Percentiles rank a stretch among this genome's conserved stretches.
phyloP scores from a whole-genome alignment of 2,329 filamentous ascomycete genomes.

The Arthrobotrys musiformis region DNA sequence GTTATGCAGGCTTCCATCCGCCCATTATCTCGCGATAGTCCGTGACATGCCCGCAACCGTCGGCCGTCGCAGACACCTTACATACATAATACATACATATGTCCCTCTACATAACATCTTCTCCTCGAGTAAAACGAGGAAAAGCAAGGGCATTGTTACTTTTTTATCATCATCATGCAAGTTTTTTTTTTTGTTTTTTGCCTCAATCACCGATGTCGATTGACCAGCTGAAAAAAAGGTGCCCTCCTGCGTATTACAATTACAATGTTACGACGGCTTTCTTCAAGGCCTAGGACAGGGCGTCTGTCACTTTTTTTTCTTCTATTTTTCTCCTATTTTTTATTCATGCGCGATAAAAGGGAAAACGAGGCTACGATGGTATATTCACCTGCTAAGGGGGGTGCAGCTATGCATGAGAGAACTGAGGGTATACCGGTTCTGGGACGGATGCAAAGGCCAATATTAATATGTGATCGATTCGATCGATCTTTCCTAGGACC shows the following conservation, averaged over 20 bases:
- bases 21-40: slow-evolving; percentile 24
- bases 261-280: slow-evolving; percentile 15
- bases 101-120: background rate
- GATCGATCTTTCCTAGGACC: slow-evolving; percentile 3
- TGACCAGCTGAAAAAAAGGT: background rate
- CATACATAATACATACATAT: background rate
- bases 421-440: background rate
- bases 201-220: slow-evolving; percentile 45
- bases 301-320: slow-evolving; percentile 30
- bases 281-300: slow-evolving; percentile 40
- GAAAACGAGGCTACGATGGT: background rate
- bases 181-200: slow-evolving; percentile 25
- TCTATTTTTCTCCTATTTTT: background rate
- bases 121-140: background rate
- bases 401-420: background rate
- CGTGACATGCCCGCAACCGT: slow-evolving; percentile 19
- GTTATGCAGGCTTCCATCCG: slow-evolving; percentile 17
- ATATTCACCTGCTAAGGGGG: background rate
- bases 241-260: background rate
- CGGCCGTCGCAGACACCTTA: slow-evolving; percentile 10
- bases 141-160: slow-evolving; percentile 19
- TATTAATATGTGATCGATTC: slow-evolving; percentile 18
- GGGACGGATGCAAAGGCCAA: background rate
- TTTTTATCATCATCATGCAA: background rate
- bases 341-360: background rate